Base-by-base conservation (phyloP, 176 grass and related monocot genomes). In the Urochloa ruziziensis region DNA sequence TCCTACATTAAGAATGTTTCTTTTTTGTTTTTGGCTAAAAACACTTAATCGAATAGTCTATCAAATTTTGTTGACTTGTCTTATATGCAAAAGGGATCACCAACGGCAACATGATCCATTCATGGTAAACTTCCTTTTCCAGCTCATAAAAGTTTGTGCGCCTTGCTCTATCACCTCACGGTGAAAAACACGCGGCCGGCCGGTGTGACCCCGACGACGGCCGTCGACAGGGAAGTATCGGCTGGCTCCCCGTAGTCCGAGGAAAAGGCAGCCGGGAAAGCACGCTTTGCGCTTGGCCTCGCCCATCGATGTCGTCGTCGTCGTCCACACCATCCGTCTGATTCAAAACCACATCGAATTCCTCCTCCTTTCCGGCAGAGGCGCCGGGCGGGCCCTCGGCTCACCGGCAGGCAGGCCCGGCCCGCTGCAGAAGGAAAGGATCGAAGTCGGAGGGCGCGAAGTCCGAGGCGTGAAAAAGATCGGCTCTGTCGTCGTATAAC, bases 201-300 rank as follows among this genome's bases (percentile, higher is more conserved):
- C n/a, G n/a, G n/a, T n/a, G n/a, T n/a, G n/a, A n/a, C n/a, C n/a
- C n/a, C n/a, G n/a, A n/a, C n/a, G n/a, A n/a, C n/a, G n/a, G n/a
- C n/a, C n/a, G n/a, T n/a, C 56, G 82, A 76, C 24, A 33, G 82
- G 47, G 61, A 84, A 67, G 46, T 8, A 56, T 67, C 34, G 23
- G 3, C 35, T 6, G 36, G 36, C 1, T n/a, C 18, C 47, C 47
- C 72, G 82, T 34, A 77, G 35, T 67, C 61, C 48, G 61, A 84
- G 73, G 71, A 76, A 76, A 75, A 76, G 6, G 66, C 7, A 0
- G 43, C 69, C 43, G 69, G 43, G 43, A 72, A 49, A 82, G 63
- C 62, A 19, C 21, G 14, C 23, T 54, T 25, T 36, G 42, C 63
- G 18, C 33, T 37, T 37, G 63, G 18, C 18, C 34, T 21, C 18